These are phyloP conservation scores for Spatholobus suberectus DNA, from an alignment of 306 rosid genomes.

Conservation along the genomic window DNA sequence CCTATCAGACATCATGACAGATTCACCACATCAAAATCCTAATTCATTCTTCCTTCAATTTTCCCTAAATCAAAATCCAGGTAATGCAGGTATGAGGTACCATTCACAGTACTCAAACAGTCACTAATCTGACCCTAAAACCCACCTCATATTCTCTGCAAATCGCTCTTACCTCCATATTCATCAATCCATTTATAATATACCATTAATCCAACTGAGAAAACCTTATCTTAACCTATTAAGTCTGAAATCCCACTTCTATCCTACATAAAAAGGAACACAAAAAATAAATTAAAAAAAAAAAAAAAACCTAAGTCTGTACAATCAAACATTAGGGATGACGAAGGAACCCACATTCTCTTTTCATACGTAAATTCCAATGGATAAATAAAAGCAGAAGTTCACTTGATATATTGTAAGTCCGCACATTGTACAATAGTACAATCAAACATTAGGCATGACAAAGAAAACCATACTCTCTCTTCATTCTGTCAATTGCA, in stretches of 20 bases:
- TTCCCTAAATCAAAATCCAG: conserved; percentile 30
- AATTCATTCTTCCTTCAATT: neutral
- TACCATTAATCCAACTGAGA: conserved; percentile 2
- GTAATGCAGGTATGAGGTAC: conserved; percentile 10
- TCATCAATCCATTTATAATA: neutral
- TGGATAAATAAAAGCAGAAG: conserved; percentile 11
- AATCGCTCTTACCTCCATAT: neutral
- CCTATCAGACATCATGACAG: neutral
- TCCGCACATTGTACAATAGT: neutral
- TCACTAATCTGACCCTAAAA: neutral
- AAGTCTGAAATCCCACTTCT: conserved; percentile 10
- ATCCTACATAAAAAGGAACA: neutral
- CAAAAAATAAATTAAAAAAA: neutral
- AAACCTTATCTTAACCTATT: conserved; percentile 12
- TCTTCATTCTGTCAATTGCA: neutral
- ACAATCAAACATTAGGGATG: conserved; percentile 1
- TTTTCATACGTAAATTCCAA: neutral
- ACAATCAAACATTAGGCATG: neutral
- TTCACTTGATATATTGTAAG: neutral
- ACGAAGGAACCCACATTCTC: conserved; percentile 15
- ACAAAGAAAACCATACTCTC: neutral
- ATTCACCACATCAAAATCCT: conserved; percentile 25
- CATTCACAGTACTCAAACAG: neutral
- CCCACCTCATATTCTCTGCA: neutral
- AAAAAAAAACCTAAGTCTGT: neutral